Percentiles rank a stretch among this genome's conserved stretches.
phyloP scores from a whole-genome alignment of 768 basidiomycete genomes.

The Termitomyces sp. region DNA sequence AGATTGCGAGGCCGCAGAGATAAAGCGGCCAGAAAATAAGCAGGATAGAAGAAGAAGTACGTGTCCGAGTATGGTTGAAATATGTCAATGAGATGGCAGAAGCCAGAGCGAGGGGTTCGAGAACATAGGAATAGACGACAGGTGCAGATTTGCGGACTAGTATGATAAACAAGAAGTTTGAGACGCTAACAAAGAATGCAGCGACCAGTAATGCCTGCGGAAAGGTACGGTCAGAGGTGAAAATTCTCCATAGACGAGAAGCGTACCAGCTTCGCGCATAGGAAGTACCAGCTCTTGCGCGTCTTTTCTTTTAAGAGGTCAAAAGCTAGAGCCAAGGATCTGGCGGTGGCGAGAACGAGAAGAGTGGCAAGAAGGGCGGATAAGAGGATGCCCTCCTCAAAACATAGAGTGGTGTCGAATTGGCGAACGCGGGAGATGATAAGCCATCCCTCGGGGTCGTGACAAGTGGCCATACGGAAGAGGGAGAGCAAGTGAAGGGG shows the following conservation, averaged over 20 bases:
- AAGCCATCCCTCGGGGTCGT: slow-evolving; percentile 63
- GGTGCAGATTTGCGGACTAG: slow-evolving; percentile 32
- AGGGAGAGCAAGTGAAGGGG: slow-evolving; percentile 2
- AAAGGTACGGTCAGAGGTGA: background rate
- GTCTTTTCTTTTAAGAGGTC: slow-evolving; percentile 28
- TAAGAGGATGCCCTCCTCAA: slow-evolving; percentile 70
- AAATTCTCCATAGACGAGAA: background rate
- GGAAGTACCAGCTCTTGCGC: slow-evolving; percentile 45
- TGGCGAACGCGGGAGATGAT: slow-evolving; percentile 52
- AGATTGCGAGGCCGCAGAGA: slow-evolving; percentile 41
- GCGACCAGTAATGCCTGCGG: slow-evolving; percentile 44
- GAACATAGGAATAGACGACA: slow-evolving; percentile 46
- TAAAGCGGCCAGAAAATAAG: slow-evolving; percentile 85
- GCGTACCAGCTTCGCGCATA: slow-evolving; percentile 69
- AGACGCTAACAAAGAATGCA: slow-evolving; percentile 43
- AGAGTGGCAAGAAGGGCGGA: slow-evolving; percentile 47
- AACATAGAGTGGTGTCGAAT: slow-evolving; percentile 81
- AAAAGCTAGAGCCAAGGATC: slow-evolving; percentile 27
- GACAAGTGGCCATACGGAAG: slow-evolving; percentile 40
- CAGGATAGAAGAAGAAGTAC: slow-evolving; percentile 65
- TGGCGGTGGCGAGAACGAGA: slow-evolving; percentile 36
- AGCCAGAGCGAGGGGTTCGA: slow-evolving; percentile 56
- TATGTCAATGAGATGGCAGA: slow-evolving; percentile 50
- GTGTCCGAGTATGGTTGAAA: slow-evolving; percentile 67
- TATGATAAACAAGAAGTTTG: slow-evolving; percentile 38